These are phyloP conservation scores for Colletotrichum sp. DNA, from an alignment of 2,329 filamentous ascomycete genomes.

Conservation along the genomic window DNA sequence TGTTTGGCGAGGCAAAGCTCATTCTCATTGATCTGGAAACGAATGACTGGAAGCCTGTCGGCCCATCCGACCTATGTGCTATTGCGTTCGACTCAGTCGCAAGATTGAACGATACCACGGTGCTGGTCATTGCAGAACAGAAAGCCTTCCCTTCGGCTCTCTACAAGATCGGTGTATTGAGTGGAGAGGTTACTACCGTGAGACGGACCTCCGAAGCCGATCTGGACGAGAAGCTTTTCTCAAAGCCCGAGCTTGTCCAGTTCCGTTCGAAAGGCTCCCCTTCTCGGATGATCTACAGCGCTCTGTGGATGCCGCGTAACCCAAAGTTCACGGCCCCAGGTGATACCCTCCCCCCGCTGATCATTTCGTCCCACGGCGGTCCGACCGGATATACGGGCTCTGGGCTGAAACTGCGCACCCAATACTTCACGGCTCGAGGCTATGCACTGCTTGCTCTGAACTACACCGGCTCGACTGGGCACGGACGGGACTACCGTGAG, in stretches of 20 bases:
- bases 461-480: conserved; percentile 56
- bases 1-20: conserved; percentile 37
- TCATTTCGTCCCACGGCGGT: conserved; percentile 57
- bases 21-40: conserved; percentile 42
- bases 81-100: conserved; percentile 39
- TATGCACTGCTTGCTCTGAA: conserved; percentile 57
- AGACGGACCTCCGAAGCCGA: conserved; percentile 37
- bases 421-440: conserved; percentile 60
- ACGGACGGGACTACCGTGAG: conserved; percentile 55
- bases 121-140: conserved; percentile 43
- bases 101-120: conserved; percentile 36
- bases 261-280: conserved; percentile 30
- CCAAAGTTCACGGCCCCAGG: conserved; percentile 42
- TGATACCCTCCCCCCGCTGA: conserved; percentile 49
- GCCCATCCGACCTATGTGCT: conserved; percentile 24
- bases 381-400: conserved; percentile 49
- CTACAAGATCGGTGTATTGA: conserved; percentile 36
- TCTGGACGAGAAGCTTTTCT: conserved; percentile 36
- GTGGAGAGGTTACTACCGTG: conserved; percentile 29
- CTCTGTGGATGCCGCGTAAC: conserved; percentile 56
- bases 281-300: conserved; percentile 43
- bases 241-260: conserved; percentile 40
- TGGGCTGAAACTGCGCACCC: conserved; percentile 47
- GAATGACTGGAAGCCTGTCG: conserved; percentile 33
- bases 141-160: conserved; percentile 33